Evolutionary conservation across 2,329 filamentous ascomycete species (phyloP), one percentile per base, ranked within the genome.

Genomic region (Oidium heveae): DNA sequence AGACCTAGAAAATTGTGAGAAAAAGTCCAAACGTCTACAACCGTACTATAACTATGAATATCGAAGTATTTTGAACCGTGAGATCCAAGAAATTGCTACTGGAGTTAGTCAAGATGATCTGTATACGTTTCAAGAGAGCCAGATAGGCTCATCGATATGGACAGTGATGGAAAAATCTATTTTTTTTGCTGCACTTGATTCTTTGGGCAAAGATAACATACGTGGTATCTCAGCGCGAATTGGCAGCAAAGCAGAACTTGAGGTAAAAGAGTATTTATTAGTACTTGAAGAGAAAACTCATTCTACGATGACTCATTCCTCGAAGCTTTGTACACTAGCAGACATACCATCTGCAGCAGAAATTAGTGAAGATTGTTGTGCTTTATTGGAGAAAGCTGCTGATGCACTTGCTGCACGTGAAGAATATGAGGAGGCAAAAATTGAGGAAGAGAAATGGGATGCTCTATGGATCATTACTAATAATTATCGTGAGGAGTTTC

Each of bases 61-160:
- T 59, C 66, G 68, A 18, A 59, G 69, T 15, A 58, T 77, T 1
- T 65, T 77, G 33, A 80, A 84, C 58, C 66, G 69, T 22, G 74
- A 77, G 32, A 77, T 82, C 54, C 64, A 71, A n/a, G 74, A 79
- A 59, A 72, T 71, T 13, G 68, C 70, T 4, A 57, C 50, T 10
- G 57, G 54, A 53, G 55, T 56, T 18, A 64, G 67, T 54, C 61
- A 62, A 47, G 58, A 58, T 15, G 61, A 63, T 2, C 57, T 66
- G n/a, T 49, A 54, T 22, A 58, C 60, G 16, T 62, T 72, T 55
- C 56, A 65, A 51, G 53, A 68, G 37, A 73, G 74, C 1, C 83
- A 86, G 61, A 68, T 87, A 53, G 87, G 86, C 22, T 71, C 77
- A 28, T 78, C 80, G 0, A 60, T 67, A 12, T 96, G 89, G 89